Base-by-base conservation (phyloP, 2,329 filamentous ascomycete genomes). In the Aciculosporium take region DNA sequence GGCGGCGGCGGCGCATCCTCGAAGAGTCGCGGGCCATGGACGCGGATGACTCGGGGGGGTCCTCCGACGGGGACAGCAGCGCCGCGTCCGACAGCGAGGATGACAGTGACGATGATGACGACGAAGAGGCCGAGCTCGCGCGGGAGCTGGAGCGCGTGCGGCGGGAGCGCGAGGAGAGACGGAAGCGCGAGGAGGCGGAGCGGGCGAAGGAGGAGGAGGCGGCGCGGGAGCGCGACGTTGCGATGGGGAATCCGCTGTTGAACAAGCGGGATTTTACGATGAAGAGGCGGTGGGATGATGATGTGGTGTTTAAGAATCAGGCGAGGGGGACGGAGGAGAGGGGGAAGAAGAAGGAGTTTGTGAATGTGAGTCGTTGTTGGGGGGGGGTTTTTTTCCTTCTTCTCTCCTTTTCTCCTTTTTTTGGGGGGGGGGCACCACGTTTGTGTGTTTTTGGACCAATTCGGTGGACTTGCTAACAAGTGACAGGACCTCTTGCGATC, bases 261-360 rank as follows among this genome's bases (percentile, higher is more conserved):
- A 95, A 96, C 39, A 84, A 84, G 58, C 65, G 74, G 17, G 87
- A 94, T 52, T 96, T 93, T 59, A 87, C 81, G 44, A 80, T 95
- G 55, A 95, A 94, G 71, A 70, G 85, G 51, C 69, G 88, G 52
- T 98, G 91, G 91, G 91, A 98, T 53, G 91, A 98, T 54, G 91
- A 98, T 58, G 91, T 98, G 10, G 88, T 98, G 3, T 98, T 98
- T 67, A 96, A 94, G 69, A 98, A 98, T 61, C 91, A 98, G 65
- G 91, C 89, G 27, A 75, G 91, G 45, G 91, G 89, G 7, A 94
- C 88, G 0, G 89, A 96, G 56, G 86, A 95, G 48, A 88, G 81
- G 67, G 79, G 81, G 67, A 76, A 74, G 63, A 93, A 89, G 67
- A 93, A 89, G 67, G 88, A 94, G 62, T 98, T 98, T 65, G 88